A percentile compares a stretch with the other conserved stretches of the same genome.
Evolutionary conservation across 129 eudicot species (phyloP).

Genomic region (Tagetes patula): DNA sequence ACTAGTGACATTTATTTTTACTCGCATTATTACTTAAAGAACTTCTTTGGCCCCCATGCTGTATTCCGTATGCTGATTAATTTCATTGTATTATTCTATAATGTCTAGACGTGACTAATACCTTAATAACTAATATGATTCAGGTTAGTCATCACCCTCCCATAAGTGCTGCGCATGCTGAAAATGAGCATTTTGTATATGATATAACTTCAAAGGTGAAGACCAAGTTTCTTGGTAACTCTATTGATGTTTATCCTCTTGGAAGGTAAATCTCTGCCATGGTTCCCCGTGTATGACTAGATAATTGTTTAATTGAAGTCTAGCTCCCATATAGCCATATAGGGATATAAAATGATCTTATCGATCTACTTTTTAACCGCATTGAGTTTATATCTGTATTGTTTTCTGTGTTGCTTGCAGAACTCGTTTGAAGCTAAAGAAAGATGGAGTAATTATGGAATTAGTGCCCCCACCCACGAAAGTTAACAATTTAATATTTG

Average conservation of each 20-base stretch:
- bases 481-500: slow-evolving; percentile 88
- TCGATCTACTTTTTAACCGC: background rate
- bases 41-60: background rate
- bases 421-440: slow-evolving; percentile 76
- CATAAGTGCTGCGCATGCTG: slow-evolving; percentile 95
- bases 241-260: slow-evolving; percentile 87
- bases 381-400: background rate
- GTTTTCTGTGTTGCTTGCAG: slow-evolving; percentile 39
- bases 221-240: slow-evolving; percentile 94
- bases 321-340: background rate
- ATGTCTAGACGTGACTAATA: slow-evolving; percentile 7
- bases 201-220: slow-evolving; percentile 90
- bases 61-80: background rate
- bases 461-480: slow-evolving; percentile 95
- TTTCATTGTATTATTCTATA: background rate
- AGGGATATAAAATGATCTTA: background rate
- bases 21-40: background rate
- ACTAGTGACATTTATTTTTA: background rate
- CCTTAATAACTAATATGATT: background rate
- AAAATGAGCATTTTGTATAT: slow-evolving; percentile 84
- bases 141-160: slow-evolving; percentile 99
- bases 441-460: slow-evolving; percentile 67
- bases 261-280: slow-evolving; percentile 60
- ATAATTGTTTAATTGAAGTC: background rate
- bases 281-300: background rate